A percentile compares a stretch with the other conserved stretches of the same genome.
These are phyloP conservation scores for Hyaloperonospora brassicae DNA, from an alignment of 352 stramenopile genomes.

Conservation along the genomic window DNA sequence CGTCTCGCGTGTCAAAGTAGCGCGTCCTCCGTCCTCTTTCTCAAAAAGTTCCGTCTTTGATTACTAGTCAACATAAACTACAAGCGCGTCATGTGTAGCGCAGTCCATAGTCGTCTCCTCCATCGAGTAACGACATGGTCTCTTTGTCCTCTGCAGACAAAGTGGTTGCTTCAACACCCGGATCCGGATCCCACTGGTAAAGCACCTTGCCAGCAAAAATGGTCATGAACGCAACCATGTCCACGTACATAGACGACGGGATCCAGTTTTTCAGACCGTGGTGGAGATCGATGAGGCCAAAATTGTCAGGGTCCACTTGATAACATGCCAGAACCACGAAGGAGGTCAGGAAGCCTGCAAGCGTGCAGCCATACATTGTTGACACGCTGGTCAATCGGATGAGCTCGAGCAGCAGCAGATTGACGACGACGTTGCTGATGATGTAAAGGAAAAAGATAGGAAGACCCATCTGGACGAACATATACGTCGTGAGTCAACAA, in stretches of 20 bases:
- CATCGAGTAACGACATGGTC: constrained; percentile 57
- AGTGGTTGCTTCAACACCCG: constrained; percentile 71
- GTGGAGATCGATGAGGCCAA: constrained; percentile 47
- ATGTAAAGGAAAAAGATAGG: constrained; percentile 65
- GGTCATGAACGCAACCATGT: constrained; percentile 60
- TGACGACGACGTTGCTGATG: constrained; percentile 71
- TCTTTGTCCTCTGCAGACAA: constrained; percentile 82
- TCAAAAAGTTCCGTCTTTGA: not conserved
- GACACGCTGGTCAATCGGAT: constrained; percentile 70
- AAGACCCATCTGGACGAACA: constrained; percentile 49
- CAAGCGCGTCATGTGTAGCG: constrained; percentile 51
- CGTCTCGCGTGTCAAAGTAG: no score
- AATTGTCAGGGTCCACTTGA: constrained; percentile 61
- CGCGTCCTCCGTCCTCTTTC: constrained; percentile 7
- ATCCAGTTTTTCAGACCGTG: constrained; percentile 65
- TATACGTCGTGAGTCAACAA: not conserved
- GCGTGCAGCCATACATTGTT: constrained; percentile 66
- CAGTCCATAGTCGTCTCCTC: constrained; percentile 62
- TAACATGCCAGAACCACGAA: constrained; percentile 74
- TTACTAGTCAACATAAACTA: no score
- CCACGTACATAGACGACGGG: constrained; percentile 55
- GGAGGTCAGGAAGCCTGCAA: constrained; percentile 62
- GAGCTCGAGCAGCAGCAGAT: constrained; percentile 61
- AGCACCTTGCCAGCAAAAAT: constrained; percentile 64
- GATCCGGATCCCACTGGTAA: constrained; percentile 76